Base-by-base conservation (phyloP, 1,284 basidiomycete genomes). In the Sporisorium graminicola region DNA sequence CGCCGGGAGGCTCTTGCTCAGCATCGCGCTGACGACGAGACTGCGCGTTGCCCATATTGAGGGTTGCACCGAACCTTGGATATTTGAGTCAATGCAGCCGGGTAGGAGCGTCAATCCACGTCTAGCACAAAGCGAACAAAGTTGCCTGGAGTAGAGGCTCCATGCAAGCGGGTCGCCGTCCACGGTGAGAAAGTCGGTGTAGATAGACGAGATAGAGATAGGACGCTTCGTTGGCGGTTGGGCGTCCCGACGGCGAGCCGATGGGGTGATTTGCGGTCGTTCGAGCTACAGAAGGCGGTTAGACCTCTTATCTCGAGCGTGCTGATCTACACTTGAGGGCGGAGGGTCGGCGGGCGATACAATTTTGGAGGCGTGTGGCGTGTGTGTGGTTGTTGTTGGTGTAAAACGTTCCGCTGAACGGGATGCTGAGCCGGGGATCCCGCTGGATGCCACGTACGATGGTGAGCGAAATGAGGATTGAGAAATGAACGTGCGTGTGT, bases 11-110 rank as follows among this genome's bases (percentile, higher is more conserved):
- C 61, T 46, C 53, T 14, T 40, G 53, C 29, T 53, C 58, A 33
- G 43, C 56, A 43, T 59, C 56, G 3, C 29, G 59, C 35, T 72
- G 56, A 5, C 49, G 59, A 16, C 65, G 65, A 35, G 71, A 74
- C 47, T 74, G 71, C 7, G 65, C 31, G 40, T 74, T 52, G 9
- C 72, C 72, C 72, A 74, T 74, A 20, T 16, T 61, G 52, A 22
- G 12, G 16, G 29, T 10, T n/a, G 35, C 26, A 24, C 37, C 42
- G 26, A 42, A 26, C 27, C 18, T n/a, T 33, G 52, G 18, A n/a
- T 14, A 2, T n/a, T 40, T 7, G 22, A n/a, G 20, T 37, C 16
- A 27, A 26, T 18, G 5, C 12, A 24, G 49, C 31, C 20, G 42
- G 20, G 10, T 7, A 5, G 16, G 42, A 44, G 31, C 29, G 33